Percentiles rank a stretch among this genome's conserved stretches.
Conservation (phyloP, 2,329 filamentous ascomycete species). For the Fusarium veterinarium region DNA sequence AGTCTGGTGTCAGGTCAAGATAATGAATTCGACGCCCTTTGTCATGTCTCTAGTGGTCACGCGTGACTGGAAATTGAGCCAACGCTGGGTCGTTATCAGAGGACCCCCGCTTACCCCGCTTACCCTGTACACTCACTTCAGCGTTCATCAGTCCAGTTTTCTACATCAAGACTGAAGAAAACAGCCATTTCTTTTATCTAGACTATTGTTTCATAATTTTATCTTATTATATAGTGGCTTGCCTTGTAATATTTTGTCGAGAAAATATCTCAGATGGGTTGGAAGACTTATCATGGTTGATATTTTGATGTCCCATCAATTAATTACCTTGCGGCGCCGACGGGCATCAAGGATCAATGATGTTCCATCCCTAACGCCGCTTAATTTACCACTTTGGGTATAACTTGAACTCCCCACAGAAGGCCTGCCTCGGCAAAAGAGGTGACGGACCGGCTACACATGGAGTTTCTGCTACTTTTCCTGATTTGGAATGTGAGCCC, state of each 20-base stretch:
- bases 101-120: neutral
- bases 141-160: accelerated
- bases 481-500: neutral
- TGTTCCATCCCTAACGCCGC: neutral
- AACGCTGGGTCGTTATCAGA: neutral
- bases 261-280: no score
- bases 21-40: neutral
- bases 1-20: neutral
- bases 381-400: neutral
- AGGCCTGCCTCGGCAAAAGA: conserved; percentile 3
- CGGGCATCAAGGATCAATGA: neutral
- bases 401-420: neutral
- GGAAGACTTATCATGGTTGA: accelerated
- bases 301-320: accelerated
- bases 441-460: neutral
- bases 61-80: neutral
- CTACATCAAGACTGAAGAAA: accelerated
- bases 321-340: accelerated
- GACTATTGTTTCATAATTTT: accelerated
- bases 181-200: accelerated
- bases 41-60: neutral
- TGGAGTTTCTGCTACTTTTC: neutral
- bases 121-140: neutral
- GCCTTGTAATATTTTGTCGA: accelerated
- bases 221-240: accelerated